These are phyloP conservation scores for Leishmania tarentolae DNA, from an alignment of 208 protist species.

Conservation along the genomic window DNA sequence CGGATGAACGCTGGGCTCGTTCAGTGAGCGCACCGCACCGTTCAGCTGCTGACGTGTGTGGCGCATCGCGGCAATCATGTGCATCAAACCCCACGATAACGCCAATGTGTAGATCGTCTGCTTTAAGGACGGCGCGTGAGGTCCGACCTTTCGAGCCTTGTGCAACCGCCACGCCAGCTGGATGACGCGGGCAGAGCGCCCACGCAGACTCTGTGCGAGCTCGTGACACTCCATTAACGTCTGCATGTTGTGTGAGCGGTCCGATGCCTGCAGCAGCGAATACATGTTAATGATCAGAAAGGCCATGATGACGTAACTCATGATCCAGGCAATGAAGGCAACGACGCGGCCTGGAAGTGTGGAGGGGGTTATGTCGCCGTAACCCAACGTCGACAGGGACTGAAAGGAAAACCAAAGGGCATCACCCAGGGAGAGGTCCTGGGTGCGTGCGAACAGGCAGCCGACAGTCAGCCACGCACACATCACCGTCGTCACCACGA, in stretches of 20 bases:
- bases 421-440: constrained; percentile 44
- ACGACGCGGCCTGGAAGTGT: constrained; percentile 53
- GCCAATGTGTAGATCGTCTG: constrained; percentile 32
- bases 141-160: constrained; percentile 25
- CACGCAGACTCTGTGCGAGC: constrained; percentile 44
- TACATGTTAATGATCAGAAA: constrained; percentile 28
- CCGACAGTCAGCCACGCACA: constrained; percentile 51
- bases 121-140: constrained; percentile 26
- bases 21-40: constrained; percentile 37
- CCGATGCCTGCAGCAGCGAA: constrained; percentile 32
- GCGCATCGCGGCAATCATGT: constrained; percentile 44
- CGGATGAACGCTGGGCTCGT: constrained; percentile 39
- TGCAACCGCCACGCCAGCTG: constrained; percentile 60
- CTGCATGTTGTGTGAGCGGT: constrained; percentile 58
- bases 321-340: constrained; percentile 50
- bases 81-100: constrained; percentile 40
- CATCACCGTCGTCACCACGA: constrained; percentile 31
- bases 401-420: constrained; percentile 84
- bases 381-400: constrained; percentile 74
- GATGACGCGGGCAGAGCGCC: constrained; percentile 54
- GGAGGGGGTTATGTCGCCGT: constrained; percentile 73
- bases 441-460: constrained; percentile 56
- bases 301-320: constrained; percentile 51
- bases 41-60: constrained; percentile 48
- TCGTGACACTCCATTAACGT: constrained; percentile 51